phyloP scores from a whole-genome alignment of 192 early-diverging fungal species.

The Cladochytrium replicatum region DNA sequence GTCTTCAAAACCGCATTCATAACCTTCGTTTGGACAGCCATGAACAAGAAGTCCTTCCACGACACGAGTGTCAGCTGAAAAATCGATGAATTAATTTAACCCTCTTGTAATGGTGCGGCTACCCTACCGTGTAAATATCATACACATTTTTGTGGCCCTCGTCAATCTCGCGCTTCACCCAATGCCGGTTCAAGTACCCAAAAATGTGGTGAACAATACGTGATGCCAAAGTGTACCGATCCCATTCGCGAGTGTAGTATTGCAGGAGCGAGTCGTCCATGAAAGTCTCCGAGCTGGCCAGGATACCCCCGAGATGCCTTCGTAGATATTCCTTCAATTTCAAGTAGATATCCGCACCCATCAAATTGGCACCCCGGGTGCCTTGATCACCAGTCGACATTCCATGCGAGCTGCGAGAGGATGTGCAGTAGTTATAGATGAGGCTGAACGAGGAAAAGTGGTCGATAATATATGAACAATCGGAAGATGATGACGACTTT shows the following conservation, averaged over 20 bases:
- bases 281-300: conserved; percentile 44
- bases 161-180: conserved; percentile 93
- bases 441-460: conserved; percentile 24
- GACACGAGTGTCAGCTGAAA: conserved; percentile 76
- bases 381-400: neutral
- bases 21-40: conserved; percentile 52
- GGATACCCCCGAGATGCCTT: conserved; percentile 36
- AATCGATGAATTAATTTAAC: no score
- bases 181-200: conserved; percentile 90
- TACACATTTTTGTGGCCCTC: conserved; percentile 81
- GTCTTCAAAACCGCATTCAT: conserved; percentile 70
- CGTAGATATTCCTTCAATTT: conserved; percentile 45
- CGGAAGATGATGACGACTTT: conserved; percentile 2
- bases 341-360: conserved; percentile 57
- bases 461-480: no score
- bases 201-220: conserved; percentile 84
- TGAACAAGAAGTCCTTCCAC: conserved; percentile 77
- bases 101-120: no score
- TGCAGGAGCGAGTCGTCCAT: conserved; percentile 73
- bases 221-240: conserved; percentile 75
- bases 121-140: conserved; percentile 85
- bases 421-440: conserved; percentile 73
- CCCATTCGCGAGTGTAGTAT: conserved; percentile 87
- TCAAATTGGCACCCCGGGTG: conserved; percentile 33
- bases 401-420: conserved; percentile 30